These are phyloP conservation scores for Apiospora pterosperma DNA, from an alignment of 2,329 filamentous ascomycete genomes.

Conservation along the genomic window DNA sequence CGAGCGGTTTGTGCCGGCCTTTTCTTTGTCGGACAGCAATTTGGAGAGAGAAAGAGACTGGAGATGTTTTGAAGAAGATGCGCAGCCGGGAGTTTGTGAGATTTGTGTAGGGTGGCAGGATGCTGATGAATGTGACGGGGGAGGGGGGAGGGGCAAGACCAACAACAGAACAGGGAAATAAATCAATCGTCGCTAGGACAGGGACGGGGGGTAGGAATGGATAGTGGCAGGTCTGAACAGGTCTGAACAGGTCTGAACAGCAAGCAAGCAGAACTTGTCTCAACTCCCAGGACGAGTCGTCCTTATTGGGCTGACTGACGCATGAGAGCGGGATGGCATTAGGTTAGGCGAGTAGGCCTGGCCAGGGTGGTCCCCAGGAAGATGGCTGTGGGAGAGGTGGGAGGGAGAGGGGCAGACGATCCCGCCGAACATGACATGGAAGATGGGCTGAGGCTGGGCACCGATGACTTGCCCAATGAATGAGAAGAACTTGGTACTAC, in stretches of 20 bases:
- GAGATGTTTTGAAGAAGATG: background rate
- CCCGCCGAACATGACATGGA: background rate
- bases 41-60: background rate
- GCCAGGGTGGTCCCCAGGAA: background rate
- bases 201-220: background rate
- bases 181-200: background rate
- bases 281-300: background rate
- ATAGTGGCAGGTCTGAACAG: background rate
- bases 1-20: background rate
- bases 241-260: background rate
- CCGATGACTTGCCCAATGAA: background rate
- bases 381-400: background rate
- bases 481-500: background rate
- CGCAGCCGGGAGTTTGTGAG: background rate
- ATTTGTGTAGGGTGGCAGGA: background rate
- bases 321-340: background rate
- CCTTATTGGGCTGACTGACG: background rate
- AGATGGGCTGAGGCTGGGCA: background rate
- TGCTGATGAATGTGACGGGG: background rate
- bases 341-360: background rate
- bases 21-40: background rate
- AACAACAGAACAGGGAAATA: conserved; percentile 2
- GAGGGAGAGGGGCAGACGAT: background rate
- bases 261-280: background rate
- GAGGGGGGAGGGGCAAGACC: background rate